Evolutionary conservation across 495 filamentous ascomycete species (phyloP), one percentile per base, ranked within the genome.

Genomic region (Opeltia flavorubescens): DNA sequence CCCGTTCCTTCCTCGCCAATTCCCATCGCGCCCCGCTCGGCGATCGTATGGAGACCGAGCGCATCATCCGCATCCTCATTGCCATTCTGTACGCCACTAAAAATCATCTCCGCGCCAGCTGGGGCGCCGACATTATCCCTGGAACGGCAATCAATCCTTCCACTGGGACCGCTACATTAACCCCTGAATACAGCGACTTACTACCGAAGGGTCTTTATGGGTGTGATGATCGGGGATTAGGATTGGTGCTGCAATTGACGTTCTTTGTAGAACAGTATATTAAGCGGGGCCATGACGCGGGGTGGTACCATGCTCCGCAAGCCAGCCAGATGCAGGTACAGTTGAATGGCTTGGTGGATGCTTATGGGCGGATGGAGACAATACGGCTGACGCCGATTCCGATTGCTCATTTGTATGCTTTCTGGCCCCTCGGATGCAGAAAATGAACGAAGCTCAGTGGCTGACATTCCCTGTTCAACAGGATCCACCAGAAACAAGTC

Each of bases 41-140:
- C n/a, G 75, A 82, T 51, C 66, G 69, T 20, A 62, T 63, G 17
- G 81, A 83, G 43, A 78, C 78, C 13, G 77, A 81, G 54, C 65
- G 69, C 44, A 68, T 69, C 0, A 59, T 80, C 1, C 66, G 75
- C 21, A 70, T 81, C 43, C 66, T 86, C 17, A 69, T 86, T 50
- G 83, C 80, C 2, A 76, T 87, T 15, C 72, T 83, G n/a, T 86
- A 78, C 51, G 78, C 82, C 0, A 70, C 83, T 20, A 87, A 86
- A 55, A 83, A 84, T 55, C 80, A 85, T 60, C 65, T 87, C 0
- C 74, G 83, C 38, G 79, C 80, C 0, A 81, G 83, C 58, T 87
- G 79, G 79, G 76, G 79, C 20, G 70, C 75, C 1, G 72, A 76
- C 1, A 56, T 67, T 18, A 58, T 56, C 28, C 55, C 67, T 13